Conservation (phyloP, 2,329 filamentous ascomycete species). For the Colletotrichum sp. region DNA sequence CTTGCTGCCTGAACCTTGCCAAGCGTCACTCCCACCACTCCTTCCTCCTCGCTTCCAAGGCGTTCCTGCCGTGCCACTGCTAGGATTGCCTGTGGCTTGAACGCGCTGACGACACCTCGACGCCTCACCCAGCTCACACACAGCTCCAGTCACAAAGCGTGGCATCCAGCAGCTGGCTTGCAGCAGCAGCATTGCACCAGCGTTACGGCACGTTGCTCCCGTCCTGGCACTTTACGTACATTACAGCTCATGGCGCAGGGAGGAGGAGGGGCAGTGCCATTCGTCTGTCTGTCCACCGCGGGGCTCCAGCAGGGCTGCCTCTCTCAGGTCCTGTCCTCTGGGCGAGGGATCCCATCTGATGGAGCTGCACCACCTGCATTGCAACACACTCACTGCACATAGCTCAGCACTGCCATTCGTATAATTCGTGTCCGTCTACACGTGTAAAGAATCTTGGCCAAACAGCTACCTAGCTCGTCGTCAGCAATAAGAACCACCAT, state of each 20-base stretch:
- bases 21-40: background rate
- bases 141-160: background rate
- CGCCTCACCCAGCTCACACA: background rate
- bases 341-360: background rate
- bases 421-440: background rate
- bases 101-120: conserved; percentile 15
- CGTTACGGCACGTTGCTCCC: background rate
- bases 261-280: conserved; percentile 8
- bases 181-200: background rate
- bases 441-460: background rate
- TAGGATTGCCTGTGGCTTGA: background rate
- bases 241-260: background rate
- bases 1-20: background rate
- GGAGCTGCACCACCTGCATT: background rate
- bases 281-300: background rate
- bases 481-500: background rate
- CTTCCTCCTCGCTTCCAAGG: background rate
- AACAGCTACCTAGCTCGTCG: background rate
- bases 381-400: background rate
- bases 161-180: background rate
- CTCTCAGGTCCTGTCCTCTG: background rate
- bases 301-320: background rate
- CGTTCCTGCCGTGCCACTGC: background rate
- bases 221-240: background rate
- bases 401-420: background rate